A percentile compares a stretch with the other conserved stretches of the same genome.
phyloP scores from a whole-genome alignment of 2,329 filamentous ascomycete species.

The Exophiala viscosa region DNA sequence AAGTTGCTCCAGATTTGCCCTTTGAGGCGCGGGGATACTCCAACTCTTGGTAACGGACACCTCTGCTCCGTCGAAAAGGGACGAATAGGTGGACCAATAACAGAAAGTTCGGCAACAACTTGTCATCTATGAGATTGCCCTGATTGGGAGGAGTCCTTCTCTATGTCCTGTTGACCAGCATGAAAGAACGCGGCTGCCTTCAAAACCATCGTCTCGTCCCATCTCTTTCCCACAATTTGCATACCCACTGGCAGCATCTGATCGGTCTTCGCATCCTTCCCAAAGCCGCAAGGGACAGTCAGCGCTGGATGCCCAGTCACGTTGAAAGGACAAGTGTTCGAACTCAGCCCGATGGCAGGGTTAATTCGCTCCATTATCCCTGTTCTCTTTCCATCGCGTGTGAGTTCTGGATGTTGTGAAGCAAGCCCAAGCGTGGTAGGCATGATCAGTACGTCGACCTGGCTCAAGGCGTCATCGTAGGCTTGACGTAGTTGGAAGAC shows the following conservation, averaged over 20 bases:
- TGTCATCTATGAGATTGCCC: not conserved
- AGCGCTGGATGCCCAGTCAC: constrained; percentile 56
- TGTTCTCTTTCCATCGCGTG: constrained; percentile 22
- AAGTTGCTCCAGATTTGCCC: not conserved
- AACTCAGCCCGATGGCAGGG: constrained; percentile 50
- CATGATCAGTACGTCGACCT: constrained; percentile 47
- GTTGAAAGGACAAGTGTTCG: constrained; percentile 57
- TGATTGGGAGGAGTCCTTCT: not conserved
- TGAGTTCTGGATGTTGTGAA: constrained; percentile 36
- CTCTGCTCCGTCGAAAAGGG: not conserved
- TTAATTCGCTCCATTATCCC: constrained; percentile 39
- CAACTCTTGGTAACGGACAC: not conserved
- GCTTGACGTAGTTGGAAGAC: constrained; percentile 45
- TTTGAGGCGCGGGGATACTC: not conserved
- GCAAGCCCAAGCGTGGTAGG: constrained; percentile 46
- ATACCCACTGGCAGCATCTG: constrained; percentile 42
- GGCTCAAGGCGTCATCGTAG: constrained; percentile 43
- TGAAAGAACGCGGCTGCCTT: constrained; percentile 30
- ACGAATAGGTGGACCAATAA: not conserved
- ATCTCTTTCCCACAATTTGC: constrained; percentile 49
- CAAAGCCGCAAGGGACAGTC: constrained; percentile 49
- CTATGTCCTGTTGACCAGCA: constrained; percentile 3
- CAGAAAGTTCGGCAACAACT: not conserved
- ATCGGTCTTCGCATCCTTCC: constrained; percentile 38
- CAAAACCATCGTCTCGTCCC: constrained; percentile 27